A percentile compares a stretch with the other conserved stretches of the same genome.
These are phyloP conservation scores for Suillus bovinus DNA, from an alignment of 768 basidiomycete species.

Conservation along the genomic window DNA sequence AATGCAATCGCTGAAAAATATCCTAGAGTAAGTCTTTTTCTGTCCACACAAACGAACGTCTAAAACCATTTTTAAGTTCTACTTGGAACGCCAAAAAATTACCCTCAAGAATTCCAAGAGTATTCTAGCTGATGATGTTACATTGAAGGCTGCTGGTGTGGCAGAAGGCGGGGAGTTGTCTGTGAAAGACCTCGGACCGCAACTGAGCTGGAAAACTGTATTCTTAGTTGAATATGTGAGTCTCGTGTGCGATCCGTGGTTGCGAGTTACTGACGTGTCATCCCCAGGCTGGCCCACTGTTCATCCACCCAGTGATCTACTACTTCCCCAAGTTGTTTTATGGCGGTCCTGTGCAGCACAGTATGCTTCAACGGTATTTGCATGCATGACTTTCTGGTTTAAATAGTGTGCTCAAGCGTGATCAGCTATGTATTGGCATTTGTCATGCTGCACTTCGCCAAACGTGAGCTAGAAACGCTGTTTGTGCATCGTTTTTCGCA, in stretches of 20 bases:
- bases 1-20: slow-evolving; percentile 53
- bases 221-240: slow-evolving; percentile 95
- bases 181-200: slow-evolving; percentile 90
- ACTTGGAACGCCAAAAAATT: slow-evolving; percentile 71
- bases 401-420: slow-evolving; percentile 12
- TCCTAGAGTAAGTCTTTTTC: slow-evolving; percentile 44
- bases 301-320: slow-evolving; percentile 88
- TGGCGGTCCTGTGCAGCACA: slow-evolving; percentile 68
- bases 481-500: slow-evolving; percentile 96
- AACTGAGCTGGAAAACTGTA: slow-evolving; percentile 86
- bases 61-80: slow-evolving; percentile 50
- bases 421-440: slow-evolving; percentile 67
- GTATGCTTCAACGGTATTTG: slow-evolving; percentile 71
- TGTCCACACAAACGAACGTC: slow-evolving; percentile 8
- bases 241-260: slow-evolving; percentile 15
- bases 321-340: slow-evolving; percentile 70
- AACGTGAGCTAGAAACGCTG: slow-evolving; percentile 90
- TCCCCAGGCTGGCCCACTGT: slow-evolving; percentile 75
- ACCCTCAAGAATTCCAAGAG: slow-evolving; percentile 62
- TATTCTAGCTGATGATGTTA: slow-evolving; percentile 61
- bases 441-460: slow-evolving; percentile 84
- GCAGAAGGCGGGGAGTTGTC: slow-evolving; percentile 61
- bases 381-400: background rate
- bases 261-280: slow-evolving; percentile 8
- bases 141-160: slow-evolving; percentile 58